Evolutionary conservation across 1,284 basidiomycete genomes (phyloP).

Genomic region (Leccinum ponderosum): DNA sequence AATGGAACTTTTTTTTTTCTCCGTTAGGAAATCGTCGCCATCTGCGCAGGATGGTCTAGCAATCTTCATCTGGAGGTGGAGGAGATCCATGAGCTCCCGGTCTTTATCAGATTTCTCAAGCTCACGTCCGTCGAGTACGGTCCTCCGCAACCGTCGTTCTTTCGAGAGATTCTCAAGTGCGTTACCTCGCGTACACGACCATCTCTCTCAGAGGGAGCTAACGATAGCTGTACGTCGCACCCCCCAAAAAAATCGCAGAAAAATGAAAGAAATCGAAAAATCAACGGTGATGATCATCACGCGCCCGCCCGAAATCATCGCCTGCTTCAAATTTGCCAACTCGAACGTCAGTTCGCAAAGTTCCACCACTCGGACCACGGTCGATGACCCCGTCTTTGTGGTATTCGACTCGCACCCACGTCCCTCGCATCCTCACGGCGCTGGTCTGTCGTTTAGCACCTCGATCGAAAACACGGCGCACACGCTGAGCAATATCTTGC

Average conservation of each 20-base stretch:
- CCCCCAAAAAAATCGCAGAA: conserved; percentile 23
- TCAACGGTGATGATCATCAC: conserved; percentile 58
- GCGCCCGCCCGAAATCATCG: conserved; percentile 67
- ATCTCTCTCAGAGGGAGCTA: neutral
- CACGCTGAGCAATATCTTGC: conserved; percentile 50
- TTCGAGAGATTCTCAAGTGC: conserved; percentile 49
- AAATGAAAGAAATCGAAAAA: conserved; percentile 28
- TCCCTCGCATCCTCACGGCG: conserved; percentile 54
- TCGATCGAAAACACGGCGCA: conserved; percentile 42
- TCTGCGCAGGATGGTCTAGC: conserved; percentile 55
- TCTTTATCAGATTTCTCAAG: conserved; percentile 44
- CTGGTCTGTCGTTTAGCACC: conserved; percentile 51
- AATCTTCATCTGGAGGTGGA: conserved; percentile 59
- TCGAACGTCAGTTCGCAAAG: neutral
- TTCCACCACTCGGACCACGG: neutral
- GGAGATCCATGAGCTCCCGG: conserved; percentile 41
- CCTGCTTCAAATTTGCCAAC: conserved; percentile 50
- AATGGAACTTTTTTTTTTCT: neutral
- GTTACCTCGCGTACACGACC: conserved; percentile 2
- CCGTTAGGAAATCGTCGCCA: conserved; percentile 50
- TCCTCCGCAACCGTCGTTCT: conserved; percentile 39
- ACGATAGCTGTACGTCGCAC: neutral
- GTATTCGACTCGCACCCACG: conserved; percentile 68
- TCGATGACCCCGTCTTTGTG: conserved; percentile 41
- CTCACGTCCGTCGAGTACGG: conserved; percentile 42